These are phyloP conservation scores for Talaromyces funiculosus DNA, from an alignment of 2,329 filamentous ascomycete species.

Conservation along the genomic window DNA sequence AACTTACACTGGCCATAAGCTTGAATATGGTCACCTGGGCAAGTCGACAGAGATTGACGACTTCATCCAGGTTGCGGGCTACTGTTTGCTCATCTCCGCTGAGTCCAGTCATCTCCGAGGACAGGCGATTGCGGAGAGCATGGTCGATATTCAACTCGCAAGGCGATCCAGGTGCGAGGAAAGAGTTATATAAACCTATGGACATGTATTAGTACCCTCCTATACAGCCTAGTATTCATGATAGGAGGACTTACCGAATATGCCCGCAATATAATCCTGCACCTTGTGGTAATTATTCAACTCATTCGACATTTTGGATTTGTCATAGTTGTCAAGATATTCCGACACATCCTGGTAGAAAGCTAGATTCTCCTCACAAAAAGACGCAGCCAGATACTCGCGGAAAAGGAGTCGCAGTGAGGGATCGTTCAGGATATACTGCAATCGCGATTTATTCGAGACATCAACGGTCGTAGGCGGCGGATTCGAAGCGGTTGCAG, in stretches of 20 bases:
- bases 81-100: slow-evolving; percentile 89
- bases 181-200: slow-evolving; percentile 86
- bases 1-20: slow-evolving; percentile 93
- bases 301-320: slow-evolving; percentile 46
- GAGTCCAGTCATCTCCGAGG: slow-evolving; percentile 92
- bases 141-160: slow-evolving; percentile 98
- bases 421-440: slow-evolving; percentile 86
- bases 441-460: slow-evolving; percentile 89
- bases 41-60: slow-evolving; percentile 83
- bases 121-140: slow-evolving; percentile 84
- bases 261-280: slow-evolving; percentile 89
- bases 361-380: slow-evolving; percentile 94
- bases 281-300: slow-evolving; percentile 68
- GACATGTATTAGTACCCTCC: background rate
- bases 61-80: slow-evolving; percentile 84
- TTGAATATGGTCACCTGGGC: slow-evolving; percentile 96
- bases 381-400: slow-evolving; percentile 88
- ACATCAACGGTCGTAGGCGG: slow-evolving; percentile 53
- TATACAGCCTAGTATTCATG: background rate
- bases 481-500: slow-evolving; percentile 28
- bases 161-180: slow-evolving; percentile 87
- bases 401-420: slow-evolving; percentile 84
- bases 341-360: slow-evolving; percentile 95
- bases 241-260: slow-evolving; percentile 60
- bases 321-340: slow-evolving; percentile 64